Evolutionary conservation across 495 filamentous ascomycete genomes (phyloP).

Genomic region (Hyaloscypha variabilis): DNA sequence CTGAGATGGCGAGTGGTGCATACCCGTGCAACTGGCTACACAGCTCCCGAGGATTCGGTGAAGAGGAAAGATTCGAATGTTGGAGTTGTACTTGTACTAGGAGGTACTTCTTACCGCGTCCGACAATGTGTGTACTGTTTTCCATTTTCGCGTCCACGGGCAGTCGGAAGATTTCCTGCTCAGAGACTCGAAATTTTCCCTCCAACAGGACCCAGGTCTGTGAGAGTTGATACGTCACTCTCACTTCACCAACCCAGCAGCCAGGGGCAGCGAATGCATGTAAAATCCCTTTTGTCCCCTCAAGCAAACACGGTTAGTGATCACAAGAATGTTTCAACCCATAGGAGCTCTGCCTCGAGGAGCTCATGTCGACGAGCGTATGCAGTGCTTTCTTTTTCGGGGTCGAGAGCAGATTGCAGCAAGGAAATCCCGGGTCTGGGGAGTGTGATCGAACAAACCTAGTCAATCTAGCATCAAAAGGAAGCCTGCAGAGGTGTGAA

Average conservation of each 20-base stretch:
- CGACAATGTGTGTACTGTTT: background rate
- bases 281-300: background rate
- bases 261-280: background rate
- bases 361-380: background rate
- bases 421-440: slow-evolving; percentile 4
- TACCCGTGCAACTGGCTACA: background rate
- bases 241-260: background rate
- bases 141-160: background rate
- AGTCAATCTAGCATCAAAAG: background rate
- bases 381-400: slow-evolving; percentile 7
- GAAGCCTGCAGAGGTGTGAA: background rate
- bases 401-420: background rate
- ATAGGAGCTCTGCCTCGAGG: background rate
- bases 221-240: slow-evolving; percentile 4
- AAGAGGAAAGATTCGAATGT: background rate
- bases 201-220: background rate
- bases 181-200: background rate
- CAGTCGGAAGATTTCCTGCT: background rate
- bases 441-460: background rate
- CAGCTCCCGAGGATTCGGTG: background rate
- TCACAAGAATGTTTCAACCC: background rate
- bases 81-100: background rate
- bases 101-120: background rate
- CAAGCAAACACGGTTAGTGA: background rate
- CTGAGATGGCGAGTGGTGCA: background rate